These are phyloP conservation scores for Clavulina sp. DNA, from an alignment of 768 basidiomycete species.

Conservation along the genomic window DNA sequence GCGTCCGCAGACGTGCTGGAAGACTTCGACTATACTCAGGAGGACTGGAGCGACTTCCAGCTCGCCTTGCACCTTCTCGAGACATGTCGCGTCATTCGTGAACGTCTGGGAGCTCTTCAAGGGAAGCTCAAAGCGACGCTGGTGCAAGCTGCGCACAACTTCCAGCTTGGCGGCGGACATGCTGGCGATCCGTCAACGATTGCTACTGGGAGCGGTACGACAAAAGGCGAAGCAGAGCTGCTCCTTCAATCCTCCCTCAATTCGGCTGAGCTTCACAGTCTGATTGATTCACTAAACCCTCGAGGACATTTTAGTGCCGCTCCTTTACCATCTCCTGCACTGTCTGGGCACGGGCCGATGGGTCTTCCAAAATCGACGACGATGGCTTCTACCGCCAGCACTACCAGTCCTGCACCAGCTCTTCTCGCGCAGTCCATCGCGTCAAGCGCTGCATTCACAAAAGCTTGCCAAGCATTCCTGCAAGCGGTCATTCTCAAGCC, in stretches of 20 bases:
- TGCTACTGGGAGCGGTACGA: conserved; percentile 30
- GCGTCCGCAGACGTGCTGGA: conserved; percentile 41
- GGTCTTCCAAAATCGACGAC: too few relatives aligned
- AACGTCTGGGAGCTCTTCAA: conserved; percentile 55
- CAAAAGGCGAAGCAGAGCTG: conserved; percentile 47
- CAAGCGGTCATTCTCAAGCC: conserved; percentile 77
- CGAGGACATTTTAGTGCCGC: not conserved
- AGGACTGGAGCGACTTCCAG: conserved; percentile 84
- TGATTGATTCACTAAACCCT: conserved; percentile 28
- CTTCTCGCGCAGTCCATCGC: not conserved
- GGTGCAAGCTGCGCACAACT: conserved; percentile 37
- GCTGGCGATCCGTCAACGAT: conserved; percentile 36
- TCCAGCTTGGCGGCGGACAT: conserved; percentile 42
- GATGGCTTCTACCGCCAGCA: conserved; percentile 36
- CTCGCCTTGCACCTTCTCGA: conserved; percentile 64
- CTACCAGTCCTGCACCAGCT: conserved; percentile 14
- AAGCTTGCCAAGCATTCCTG: conserved; percentile 55
- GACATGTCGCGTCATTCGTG: conserved; percentile 55
- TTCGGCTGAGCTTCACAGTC: conserved; percentile 49
- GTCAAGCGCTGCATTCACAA: conserved; percentile 30
- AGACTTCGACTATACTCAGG: conserved; percentile 57
- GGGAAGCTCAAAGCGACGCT: conserved; percentile 42
- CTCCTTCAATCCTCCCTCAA: conserved; percentile 76
- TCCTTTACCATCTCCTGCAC: not conserved
- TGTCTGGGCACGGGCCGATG: too few relatives aligned